Percentiles rank a stretch among this genome's conserved stretches.
Conservation (phyloP, 306 rosid genomes). For the Dalbergia cultrata region DNA sequence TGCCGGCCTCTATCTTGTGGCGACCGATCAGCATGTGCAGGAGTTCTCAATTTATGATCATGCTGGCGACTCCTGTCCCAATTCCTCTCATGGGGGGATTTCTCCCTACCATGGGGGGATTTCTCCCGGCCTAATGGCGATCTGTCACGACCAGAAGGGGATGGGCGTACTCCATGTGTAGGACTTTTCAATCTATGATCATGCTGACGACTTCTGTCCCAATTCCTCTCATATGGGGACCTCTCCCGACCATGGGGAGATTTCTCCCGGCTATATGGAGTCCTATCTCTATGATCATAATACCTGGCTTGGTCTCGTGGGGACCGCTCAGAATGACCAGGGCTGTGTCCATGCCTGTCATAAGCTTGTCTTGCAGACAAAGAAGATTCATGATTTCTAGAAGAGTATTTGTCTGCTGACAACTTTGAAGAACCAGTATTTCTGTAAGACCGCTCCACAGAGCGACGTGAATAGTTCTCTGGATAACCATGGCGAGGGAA, state of each 20-base stretch:
- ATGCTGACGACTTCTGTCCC: constrained; percentile 77
- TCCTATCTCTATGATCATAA: constrained; percentile 77
- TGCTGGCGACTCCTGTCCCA: constrained; percentile 79
- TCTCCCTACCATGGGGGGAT: constrained; percentile 72
- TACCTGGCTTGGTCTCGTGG: constrained; percentile 77
- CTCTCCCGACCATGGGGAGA: constrained; percentile 74
- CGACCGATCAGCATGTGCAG: constrained; percentile 59
- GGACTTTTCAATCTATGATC: constrained; percentile 80
- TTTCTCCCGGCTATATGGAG: constrained; percentile 68
- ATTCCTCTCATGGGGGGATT: constrained; percentile 67
- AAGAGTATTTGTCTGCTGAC: constrained; percentile 71
- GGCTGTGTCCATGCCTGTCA: constrained; percentile 89
- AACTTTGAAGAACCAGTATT: constrained; percentile 65
- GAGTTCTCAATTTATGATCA: constrained; percentile 77
- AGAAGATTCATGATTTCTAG: constrained; percentile 79
- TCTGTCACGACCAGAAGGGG: constrained; percentile 57
- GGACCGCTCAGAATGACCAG: constrained; percentile 87
- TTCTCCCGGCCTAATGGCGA: constrained; percentile 66
- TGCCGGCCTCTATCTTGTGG: constrained; percentile 70
- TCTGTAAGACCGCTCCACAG: constrained; percentile 74
- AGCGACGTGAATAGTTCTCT: constrained; percentile 71
- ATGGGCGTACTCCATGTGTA: constrained; percentile 49
- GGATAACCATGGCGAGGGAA: constrained; percentile 59
- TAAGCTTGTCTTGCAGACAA: constrained; percentile 65
- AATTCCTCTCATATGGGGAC: constrained; percentile 67